phyloP scores from a whole-genome alignment of 2,329 filamentous ascomycete genomes.

The Dothistroma pini region DNA sequence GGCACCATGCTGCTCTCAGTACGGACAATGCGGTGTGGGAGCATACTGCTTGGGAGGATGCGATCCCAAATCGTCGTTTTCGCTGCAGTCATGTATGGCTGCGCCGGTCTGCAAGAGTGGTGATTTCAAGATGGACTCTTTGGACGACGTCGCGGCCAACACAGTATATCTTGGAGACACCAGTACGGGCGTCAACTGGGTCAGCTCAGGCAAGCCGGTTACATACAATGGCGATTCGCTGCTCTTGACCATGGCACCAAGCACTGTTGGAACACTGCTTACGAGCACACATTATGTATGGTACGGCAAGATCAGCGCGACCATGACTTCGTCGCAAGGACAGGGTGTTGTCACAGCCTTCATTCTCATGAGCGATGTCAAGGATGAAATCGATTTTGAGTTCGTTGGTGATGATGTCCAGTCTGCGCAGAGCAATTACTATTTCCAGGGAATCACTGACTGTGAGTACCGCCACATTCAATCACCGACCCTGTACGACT shows the following conservation, averaged over 20 bases:
- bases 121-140: conserved; percentile 68
- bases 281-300: conserved; percentile 86
- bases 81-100: conserved; percentile 79
- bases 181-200: conserved; percentile 72
- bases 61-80: conserved; percentile 79
- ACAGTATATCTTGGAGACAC: conserved; percentile 83
- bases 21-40: conserved; percentile 87
- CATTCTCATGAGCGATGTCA: conserved; percentile 90
- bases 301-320: conserved; percentile 91
- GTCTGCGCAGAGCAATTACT: conserved; percentile 89
- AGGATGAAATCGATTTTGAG: conserved; percentile 98
- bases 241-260: conserved; percentile 82
- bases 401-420: conserved; percentile 78
- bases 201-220: conserved; percentile 73
- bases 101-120: conserved; percentile 74
- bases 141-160: conserved; percentile 68
- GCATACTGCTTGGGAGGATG: conserved; percentile 96
- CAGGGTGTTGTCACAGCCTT: conserved; percentile 94
- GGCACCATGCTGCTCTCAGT: conserved; percentile 52
- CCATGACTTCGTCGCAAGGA: conserved; percentile 78
- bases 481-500: not conserved
- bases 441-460: conserved; percentile 87
- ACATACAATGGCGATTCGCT: conserved; percentile 61
- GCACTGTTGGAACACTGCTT: conserved; percentile 81
- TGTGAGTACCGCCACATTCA: conserved; percentile 58